These are phyloP conservation scores for Coniochaeta sp. DNA, from an alignment of 2,329 filamentous ascomycete genomes.

Conservation along the genomic window DNA sequence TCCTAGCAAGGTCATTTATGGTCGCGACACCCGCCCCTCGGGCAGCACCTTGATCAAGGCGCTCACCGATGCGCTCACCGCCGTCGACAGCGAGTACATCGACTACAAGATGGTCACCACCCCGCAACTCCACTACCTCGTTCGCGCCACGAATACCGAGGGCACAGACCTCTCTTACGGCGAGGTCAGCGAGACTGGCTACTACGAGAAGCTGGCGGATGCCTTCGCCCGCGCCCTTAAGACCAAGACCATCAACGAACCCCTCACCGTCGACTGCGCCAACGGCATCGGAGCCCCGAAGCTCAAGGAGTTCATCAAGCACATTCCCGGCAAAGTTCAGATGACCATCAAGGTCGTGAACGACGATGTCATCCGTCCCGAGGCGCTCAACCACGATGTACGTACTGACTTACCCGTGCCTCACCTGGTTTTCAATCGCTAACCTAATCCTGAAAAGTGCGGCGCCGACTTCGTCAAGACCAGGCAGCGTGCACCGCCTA, in stretches of 20 bases:
- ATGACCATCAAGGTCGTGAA: constrained; percentile 85
- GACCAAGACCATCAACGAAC: constrained; percentile 65
- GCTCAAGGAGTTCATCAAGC: constrained; percentile 77
- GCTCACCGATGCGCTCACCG: constrained; percentile 71
- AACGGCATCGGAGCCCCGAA: constrained; percentile 96
- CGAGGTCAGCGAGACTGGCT: constrained; percentile 80
- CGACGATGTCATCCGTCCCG: constrained; percentile 85
- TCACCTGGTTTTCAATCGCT: too few relatives aligned
- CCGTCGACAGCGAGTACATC: constrained; percentile 64
- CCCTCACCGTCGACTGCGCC: constrained; percentile 84
- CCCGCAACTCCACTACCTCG: constrained; percentile 95
- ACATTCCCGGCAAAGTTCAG: constrained; percentile 61
- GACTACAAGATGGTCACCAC: constrained; percentile 93
- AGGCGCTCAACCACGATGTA: constrained; percentile 83
- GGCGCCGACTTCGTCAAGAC: constrained; percentile 98
- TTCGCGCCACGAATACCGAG: constrained; percentile 88
- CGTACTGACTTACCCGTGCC: constrained; percentile 23
- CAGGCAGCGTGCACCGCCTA: constrained; percentile 81
- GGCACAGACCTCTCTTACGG: constrained; percentile 84
- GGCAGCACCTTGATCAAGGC: constrained; percentile 76
- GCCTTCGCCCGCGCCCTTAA: constrained; percentile 82
- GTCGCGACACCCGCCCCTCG: constrained; percentile 87
- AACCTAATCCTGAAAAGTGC: too few relatives aligned
- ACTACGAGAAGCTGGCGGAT: constrained; percentile 84
- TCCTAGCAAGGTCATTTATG: constrained; percentile 78